These are phyloP conservation scores for Phytophthora meadii DNA, from an alignment of 352 stramenopile species.

Conservation along the genomic window DNA sequence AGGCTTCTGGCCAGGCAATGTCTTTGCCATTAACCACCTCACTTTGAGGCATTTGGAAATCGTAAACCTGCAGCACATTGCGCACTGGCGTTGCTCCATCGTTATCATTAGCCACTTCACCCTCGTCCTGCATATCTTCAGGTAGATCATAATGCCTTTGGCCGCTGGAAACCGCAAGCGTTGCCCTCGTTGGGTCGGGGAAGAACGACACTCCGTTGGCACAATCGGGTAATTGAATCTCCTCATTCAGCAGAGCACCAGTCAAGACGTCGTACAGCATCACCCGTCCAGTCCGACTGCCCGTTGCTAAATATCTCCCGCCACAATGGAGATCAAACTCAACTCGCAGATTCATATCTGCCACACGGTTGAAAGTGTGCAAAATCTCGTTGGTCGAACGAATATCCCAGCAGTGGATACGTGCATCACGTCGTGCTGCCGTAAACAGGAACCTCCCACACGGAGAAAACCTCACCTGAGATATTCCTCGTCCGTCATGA, in stretches of 20 bases:
- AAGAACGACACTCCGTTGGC: constrained; percentile 86
- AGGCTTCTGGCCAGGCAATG: neutral
- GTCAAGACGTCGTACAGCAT: constrained; percentile 70
- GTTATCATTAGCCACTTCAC: constrained; percentile 26
- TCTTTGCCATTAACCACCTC: neutral
- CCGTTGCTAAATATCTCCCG: constrained; percentile 68
- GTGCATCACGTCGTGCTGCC: constrained; percentile 66
- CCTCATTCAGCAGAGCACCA: constrained; percentile 56
- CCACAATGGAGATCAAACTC: constrained; percentile 79
- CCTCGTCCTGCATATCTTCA: constrained; percentile 58
- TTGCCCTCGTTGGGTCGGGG: constrained; percentile 48
- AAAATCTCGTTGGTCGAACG: constrained; percentile 73
- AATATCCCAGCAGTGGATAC: constrained; percentile 90
- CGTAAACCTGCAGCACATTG: constrained; percentile 56
- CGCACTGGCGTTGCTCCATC: constrained; percentile 3
- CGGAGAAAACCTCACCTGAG: constrained; percentile 81
- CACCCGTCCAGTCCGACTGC: constrained; percentile 55
- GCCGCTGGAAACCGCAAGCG: constrained; percentile 64
- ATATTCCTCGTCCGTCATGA: constrained; percentile 82
- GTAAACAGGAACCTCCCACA: constrained; percentile 82
- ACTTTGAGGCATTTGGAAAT: constrained; percentile 39
- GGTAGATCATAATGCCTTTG: constrained; percentile 75
- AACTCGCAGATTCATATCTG: constrained; percentile 80
- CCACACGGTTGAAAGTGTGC: constrained; percentile 60
- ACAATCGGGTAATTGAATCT: constrained; percentile 54